Base-by-base conservation (phyloP, 352 stramenopile species). In the Proteromonas lacertae region DNA sequence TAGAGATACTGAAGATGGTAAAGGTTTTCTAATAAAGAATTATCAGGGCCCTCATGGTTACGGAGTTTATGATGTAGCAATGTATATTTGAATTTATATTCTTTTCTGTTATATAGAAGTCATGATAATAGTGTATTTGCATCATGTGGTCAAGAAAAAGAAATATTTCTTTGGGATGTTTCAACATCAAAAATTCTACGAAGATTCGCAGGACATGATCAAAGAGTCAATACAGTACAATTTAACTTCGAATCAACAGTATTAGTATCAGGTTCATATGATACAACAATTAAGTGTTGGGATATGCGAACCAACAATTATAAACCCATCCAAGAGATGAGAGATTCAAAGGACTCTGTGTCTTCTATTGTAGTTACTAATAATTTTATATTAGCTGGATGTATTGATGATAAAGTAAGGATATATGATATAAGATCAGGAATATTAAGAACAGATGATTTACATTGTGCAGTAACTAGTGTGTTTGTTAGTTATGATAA, bases 341-440 rank as follows among this genome's bases (percentile, higher is more conserved):
- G 2, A 5, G 34, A 31, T 16, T 32, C 21, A 14, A 39, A 24
- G 4, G 34, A 39, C 13, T 32, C 22, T 4, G 34, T 39, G 4
- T 24, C 34, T 24, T 22, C 2, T 22, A 13, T 39, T 2, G 1
- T 1, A 14, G 1, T 14, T 3, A 31, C 34, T 16, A 7, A 4
- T n/a, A 13, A 16, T 39, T n/a, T 3, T 7, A 39, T 39, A 4
- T n/a, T 39, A 16, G 25, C 34, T 16, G 2, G 3, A 3, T 32
- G 13, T 32, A n/a, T 39, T 24, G 34, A 39, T 39, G 34, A 22
- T 23, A 16, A 7, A 22, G 34, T 39, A 16, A 4, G 34, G 1
- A 31, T 31, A 6, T 39, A 39, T 39, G 34, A 39, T 16, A 20
- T 39, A 17, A 7, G 34, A 22, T 17, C 21, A 32, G 34, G 34